Evolutionary conservation across 495 filamentous ascomycete species (phyloP).

Genomic region (Aspergillus heteromorphus): DNA sequence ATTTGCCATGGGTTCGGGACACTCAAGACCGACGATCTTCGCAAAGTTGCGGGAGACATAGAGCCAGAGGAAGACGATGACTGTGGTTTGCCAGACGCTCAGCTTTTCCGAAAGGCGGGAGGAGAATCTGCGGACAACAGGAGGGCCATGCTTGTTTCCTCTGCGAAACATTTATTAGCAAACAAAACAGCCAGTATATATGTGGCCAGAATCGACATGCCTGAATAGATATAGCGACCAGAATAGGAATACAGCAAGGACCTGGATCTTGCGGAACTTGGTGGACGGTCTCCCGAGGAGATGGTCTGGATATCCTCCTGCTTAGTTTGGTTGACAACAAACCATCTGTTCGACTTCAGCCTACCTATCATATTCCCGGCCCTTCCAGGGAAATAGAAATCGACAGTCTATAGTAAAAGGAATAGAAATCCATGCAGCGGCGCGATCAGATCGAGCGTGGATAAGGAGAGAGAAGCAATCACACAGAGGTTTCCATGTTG

Average conservation of each 20-base stretch:
- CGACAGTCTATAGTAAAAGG: background rate
- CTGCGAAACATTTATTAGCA: constrained; percentile 33
- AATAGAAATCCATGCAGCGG: background rate
- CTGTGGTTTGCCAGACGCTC: constrained; percentile 83
- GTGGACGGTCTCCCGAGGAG: constrained; percentile 86
- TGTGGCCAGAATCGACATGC: constrained; percentile 33
- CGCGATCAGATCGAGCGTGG: too few species aligned
- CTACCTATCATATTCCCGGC: constrained; percentile 34
- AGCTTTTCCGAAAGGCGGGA: constrained; percentile 59
- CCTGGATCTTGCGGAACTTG: constrained; percentile 87
- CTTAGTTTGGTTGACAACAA: constrained; percentile 1
- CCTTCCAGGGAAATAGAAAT: background rate
- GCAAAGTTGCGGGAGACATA: constrained; percentile 90
- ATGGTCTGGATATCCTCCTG: constrained; percentile 56
- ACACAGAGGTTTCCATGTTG: background rate
- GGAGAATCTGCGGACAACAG: constrained; percentile 66
- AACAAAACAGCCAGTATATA: background rate
- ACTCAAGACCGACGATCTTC: constrained; percentile 84
- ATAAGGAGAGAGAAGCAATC: background rate
- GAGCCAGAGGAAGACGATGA: constrained; percentile 84
- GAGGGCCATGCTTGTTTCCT: constrained; percentile 85
- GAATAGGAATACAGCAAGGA: constrained; percentile 82
- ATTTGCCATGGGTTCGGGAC: constrained; percentile 88
- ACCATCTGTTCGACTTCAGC: background rate
- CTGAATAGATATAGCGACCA: constrained; percentile 81